These are phyloP conservation scores for Chlamydomonas incerta DNA, from an alignment of 139 green algal genomes.

Conservation along the genomic window DNA sequence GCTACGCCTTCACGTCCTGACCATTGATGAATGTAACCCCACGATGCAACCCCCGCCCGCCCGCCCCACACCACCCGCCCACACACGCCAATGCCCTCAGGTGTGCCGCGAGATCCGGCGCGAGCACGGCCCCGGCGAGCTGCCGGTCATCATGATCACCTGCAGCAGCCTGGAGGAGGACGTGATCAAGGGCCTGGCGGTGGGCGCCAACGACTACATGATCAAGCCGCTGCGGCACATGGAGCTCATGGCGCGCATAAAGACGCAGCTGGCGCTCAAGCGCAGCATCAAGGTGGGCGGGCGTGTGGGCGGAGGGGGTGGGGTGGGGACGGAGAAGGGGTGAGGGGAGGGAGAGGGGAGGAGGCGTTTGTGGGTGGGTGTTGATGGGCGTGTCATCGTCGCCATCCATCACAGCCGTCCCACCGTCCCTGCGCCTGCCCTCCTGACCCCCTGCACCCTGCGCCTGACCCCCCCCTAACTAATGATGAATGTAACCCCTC, in stretches of 20 bases:
- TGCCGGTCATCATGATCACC: constrained; percentile 66
- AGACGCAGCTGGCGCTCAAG: constrained; percentile 56
- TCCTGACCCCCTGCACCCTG: too few relatives aligned
- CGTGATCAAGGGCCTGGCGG: constrained; percentile 50
- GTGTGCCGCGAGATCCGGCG: constrained; percentile 42
- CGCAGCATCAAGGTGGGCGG: constrained; percentile 14
- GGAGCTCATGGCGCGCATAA: constrained; percentile 63
- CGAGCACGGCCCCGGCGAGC: constrained; percentile 29
- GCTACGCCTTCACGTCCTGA: too few relatives aligned
- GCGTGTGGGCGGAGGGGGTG: not conserved
- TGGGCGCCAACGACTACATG: constrained; percentile 63
- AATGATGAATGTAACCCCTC: not conserved
- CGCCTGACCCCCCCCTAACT: too few relatives aligned
- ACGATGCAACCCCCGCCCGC: too few relatives aligned
- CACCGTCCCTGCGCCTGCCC: too few relatives aligned
- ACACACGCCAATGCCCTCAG: too few relatives aligned
- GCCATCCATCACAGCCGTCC: too few relatives aligned
- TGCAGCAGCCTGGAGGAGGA: constrained; percentile 48
- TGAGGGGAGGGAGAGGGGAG: not conserved
- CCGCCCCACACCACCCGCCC: too few relatives aligned
- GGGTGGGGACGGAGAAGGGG: not conserved
- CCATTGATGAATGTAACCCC: too few relatives aligned
- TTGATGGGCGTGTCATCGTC: not conserved
- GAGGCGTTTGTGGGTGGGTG: not conserved
- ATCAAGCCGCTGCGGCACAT: constrained; percentile 46